phyloP scores from a whole-genome alignment of 305 asterid species.

The Fraxinus platypoda region DNA sequence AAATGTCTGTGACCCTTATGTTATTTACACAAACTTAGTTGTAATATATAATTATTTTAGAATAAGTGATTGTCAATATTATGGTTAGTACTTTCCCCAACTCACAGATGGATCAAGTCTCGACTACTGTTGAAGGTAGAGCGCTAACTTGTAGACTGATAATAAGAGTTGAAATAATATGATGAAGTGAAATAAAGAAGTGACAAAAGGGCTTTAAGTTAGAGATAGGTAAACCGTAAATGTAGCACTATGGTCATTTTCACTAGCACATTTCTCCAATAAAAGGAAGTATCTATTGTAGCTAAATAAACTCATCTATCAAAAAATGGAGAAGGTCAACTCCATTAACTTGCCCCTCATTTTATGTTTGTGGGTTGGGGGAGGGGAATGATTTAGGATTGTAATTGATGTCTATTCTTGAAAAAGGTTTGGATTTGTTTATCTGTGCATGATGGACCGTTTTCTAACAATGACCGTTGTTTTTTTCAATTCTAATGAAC shows the following conservation, averaged over 20 bases:
- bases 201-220: slow-evolving; percentile 9
- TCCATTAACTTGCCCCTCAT: neutral
- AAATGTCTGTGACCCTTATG: neutral
- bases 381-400: slow-evolving; percentile 3
- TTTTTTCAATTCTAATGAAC: neutral
- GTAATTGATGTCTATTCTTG: neutral
- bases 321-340: slow-evolving; percentile 21
- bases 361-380: neutral
- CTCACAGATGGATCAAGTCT: slow-evolving; percentile 8
- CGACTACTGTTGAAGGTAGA: neutral
- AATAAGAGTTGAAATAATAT: slow-evolving; percentile 17
- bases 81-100: neutral
- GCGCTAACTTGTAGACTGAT: neutral
- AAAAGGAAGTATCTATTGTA: neutral
- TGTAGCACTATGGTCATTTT: slow-evolving; percentile 35
- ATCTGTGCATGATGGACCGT: too few relatives aligned
- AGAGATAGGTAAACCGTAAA: slow-evolving; percentile 22
- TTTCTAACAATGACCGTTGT: neutral
- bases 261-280: slow-evolving; percentile 15
- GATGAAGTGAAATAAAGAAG: slow-evolving; percentile 16
- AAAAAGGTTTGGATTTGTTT: too few relatives aligned
- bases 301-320: slow-evolving; percentile 17
- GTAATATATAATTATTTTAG: neutral
- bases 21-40: neutral
- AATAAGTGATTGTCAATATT: neutral